These are phyloP conservation scores for Tranzscheliella williamsii DNA, from an alignment of 1,284 basidiomycete species.

Conservation along the genomic window DNA sequence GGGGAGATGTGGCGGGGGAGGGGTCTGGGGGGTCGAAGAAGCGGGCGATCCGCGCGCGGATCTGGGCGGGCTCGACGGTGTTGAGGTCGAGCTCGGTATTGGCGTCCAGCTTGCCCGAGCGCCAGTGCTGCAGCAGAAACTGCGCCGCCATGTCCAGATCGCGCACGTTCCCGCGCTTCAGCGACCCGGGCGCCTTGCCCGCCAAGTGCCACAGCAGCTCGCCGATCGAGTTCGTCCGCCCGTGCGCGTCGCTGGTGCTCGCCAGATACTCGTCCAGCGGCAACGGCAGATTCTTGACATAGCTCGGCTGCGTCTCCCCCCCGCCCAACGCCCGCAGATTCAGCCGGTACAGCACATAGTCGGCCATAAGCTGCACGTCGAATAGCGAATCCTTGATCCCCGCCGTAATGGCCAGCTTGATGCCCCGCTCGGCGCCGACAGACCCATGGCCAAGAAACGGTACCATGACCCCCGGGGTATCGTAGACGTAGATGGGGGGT, in stretches of 20 bases:
- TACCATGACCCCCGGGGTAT: constrained; percentile 95
- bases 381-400: constrained; percentile 94
- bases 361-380: constrained; percentile 78
- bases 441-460: constrained; percentile 87
- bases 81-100: constrained; percentile 53
- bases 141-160: constrained; percentile 50
- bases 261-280: constrained; percentile 5
- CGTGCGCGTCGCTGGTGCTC: constrained; percentile 1
- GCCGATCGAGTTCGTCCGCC: constrained; percentile 44
- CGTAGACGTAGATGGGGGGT: constrained; percentile 89
- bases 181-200: constrained; percentile 48
- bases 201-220: constrained; percentile 42
- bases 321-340: constrained; percentile 65
- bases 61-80: constrained; percentile 5
- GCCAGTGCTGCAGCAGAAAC: constrained; percentile 52
- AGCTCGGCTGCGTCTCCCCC: constrained; percentile 2
- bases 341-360: constrained; percentile 85
- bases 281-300: constrained; percentile 19
- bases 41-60: background rate
- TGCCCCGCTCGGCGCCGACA: constrained; percentile 81
- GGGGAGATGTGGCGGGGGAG: background rate
- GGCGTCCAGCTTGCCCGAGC: constrained; percentile 38
- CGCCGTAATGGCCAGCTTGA: constrained; percentile 90
- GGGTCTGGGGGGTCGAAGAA: constrained; percentile 4
- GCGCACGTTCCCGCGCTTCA: constrained; percentile 38